Percentiles rank a stretch among this genome's conserved stretches.
Evolutionary conservation across 805 yeast species (phyloP).

Genomic region (Hanseniaspora lachancei): DNA sequence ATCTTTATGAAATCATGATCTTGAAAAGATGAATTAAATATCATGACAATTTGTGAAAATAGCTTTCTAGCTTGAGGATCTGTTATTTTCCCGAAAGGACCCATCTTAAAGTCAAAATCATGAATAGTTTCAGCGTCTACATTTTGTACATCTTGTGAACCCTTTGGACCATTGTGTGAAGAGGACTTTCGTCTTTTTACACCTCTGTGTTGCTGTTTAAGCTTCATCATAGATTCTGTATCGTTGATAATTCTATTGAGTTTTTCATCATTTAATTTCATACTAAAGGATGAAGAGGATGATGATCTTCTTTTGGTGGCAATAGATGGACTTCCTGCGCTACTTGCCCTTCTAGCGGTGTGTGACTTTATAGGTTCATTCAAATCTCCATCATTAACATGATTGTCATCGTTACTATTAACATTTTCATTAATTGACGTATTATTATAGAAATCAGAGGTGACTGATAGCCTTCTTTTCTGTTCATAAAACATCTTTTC

Average conservation of each 20-base stretch:
- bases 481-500: constrained; percentile 27
- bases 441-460: constrained; percentile 21
- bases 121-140: neutral
- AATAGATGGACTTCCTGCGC: constrained; percentile 8
- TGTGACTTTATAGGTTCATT: constrained; percentile 4
- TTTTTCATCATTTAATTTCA: constrained; percentile 27
- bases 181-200: constrained; percentile 4
- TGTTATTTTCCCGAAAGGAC: constrained; percentile 88
- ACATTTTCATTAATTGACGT: constrained; percentile 11
- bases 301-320: constrained; percentile 2
- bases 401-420: neutral
- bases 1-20: constrained; percentile 65
- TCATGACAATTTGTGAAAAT: constrained; percentile 81
- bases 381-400: neutral
- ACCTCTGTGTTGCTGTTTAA: neutral
- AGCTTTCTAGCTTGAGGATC: constrained; percentile 76
- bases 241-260: constrained; percentile 24
- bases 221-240: constrained; percentile 1
- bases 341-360: constrained; percentile 11
- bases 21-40: constrained; percentile 82
- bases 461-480: constrained; percentile 31
- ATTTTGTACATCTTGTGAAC: neutral
- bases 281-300: constrained; percentile 4
- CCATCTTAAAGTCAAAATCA: constrained; percentile 21
- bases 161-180: no score